Percentiles rank a stretch among this genome's conserved stretches.
Evolutionary conservation across 176 grass and related monocot genomes (phyloP).

Genomic region (Musa schizocarpa): DNA sequence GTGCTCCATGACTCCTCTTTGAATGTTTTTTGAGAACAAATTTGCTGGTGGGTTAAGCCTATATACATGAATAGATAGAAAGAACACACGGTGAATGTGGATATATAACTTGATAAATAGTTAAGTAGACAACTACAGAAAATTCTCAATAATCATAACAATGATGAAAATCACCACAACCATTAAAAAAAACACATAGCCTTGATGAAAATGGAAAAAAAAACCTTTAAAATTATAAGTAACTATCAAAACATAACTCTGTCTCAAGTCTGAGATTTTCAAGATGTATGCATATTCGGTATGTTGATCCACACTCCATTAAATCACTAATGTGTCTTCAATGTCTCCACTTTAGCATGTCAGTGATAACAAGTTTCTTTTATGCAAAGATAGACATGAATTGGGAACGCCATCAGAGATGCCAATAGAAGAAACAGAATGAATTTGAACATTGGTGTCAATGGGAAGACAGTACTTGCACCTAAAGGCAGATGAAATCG

Average conservation of each 20-base stretch:
- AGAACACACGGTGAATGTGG: not conserved
- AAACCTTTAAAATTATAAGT: no score
- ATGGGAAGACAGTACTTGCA: not conserved
- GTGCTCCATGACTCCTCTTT: constrained; percentile 51
- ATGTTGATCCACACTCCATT: no score
- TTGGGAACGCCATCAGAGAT: not conserved
- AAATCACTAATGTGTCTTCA: no score
- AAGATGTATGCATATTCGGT: no score
- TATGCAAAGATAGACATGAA: no score
- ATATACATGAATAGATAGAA: constrained; percentile 3
- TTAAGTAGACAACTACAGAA: not conserved
- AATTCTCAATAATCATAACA: not conserved
- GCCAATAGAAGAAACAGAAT: not conserved
- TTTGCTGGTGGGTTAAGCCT: constrained; percentile 68
- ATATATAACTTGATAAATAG: not conserved
- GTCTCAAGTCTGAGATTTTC: no score
- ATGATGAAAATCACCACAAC: not conserved
- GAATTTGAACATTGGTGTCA: not conserved
- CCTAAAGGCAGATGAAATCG: not conserved
- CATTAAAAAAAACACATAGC: no score
- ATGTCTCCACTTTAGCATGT: no score
- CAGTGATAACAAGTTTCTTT: no score
- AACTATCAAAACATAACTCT: no score
- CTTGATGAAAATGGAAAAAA: no score
- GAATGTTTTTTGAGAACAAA: constrained; percentile 69